phyloP scores from a whole-genome alignment of 306 rosid genomes.

The Ziziphus jujuba region DNA sequence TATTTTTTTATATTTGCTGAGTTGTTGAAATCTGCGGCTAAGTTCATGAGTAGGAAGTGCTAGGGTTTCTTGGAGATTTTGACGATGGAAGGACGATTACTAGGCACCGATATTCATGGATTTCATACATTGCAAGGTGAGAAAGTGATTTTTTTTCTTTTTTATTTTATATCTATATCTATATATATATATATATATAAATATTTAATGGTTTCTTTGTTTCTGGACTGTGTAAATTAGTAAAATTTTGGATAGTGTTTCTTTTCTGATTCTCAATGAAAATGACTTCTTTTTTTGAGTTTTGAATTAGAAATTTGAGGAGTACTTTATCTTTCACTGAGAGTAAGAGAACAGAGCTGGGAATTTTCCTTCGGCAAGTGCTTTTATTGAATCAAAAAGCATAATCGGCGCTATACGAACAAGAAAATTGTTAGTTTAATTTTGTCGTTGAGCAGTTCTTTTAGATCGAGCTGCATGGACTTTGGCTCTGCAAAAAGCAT shows the following conservation, averaged over 20 bases:
- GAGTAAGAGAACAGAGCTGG: conserved; percentile 3
- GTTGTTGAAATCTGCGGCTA: background rate
- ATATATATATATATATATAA: no score
- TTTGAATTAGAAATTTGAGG: background rate
- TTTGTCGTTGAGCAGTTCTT: no score
- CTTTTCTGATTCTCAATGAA: background rate
- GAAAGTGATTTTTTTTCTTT: background rate
- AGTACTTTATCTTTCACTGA: background rate
- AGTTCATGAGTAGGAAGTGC: conserved; percentile 20
- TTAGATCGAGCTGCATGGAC: no score
- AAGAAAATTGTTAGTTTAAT: no score
- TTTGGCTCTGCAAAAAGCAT: no score
- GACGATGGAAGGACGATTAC: conserved; percentile 44
- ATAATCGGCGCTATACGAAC: background rate
- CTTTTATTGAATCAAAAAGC: background rate
- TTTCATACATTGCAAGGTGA: conserved; percentile 85
- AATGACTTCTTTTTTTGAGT: background rate
- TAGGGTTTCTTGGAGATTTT: conserved; percentile 38
- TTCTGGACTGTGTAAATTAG: background rate
- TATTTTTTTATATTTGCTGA: background rate
- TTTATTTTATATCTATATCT: no score
- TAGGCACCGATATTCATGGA: conserved; percentile 87
- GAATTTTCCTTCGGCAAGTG: conserved; percentile 4
- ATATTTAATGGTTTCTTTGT: background rate
- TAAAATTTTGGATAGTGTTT: background rate